Evolutionary conservation across 768 basidiomycete genomes (phyloP).

Genomic region (Tulasnella sp.): DNA sequence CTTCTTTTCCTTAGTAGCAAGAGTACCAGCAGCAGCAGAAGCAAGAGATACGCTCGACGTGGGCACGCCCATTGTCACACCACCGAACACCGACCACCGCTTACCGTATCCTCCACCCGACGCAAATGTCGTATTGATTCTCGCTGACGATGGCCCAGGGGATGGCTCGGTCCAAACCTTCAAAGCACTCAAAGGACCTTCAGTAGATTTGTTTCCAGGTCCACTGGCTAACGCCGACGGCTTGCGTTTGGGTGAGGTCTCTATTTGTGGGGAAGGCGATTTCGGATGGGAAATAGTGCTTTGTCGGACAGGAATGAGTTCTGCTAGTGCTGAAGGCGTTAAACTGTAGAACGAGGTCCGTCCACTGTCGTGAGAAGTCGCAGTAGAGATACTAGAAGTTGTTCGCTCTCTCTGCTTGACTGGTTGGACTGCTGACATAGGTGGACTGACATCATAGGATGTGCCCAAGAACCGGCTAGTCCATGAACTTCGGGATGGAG

Average conservation of each 20-base stretch:
- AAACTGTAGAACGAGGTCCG: not conserved
- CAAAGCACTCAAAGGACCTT: not conserved
- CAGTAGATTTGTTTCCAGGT: not conserved
- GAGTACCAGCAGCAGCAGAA: not conserved
- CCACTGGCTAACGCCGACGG: not conserved
- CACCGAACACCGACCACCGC: constrained; percentile 1
- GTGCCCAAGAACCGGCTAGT: constrained; percentile 33
- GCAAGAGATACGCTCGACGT: not conserved
- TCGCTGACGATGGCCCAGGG: not conserved
- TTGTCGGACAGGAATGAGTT: not conserved
- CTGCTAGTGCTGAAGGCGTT: not conserved
- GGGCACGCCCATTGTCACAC: not conserved
- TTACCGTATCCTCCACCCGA: not conserved
- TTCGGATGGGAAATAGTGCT: not conserved
- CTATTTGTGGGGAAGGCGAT: not conserved
- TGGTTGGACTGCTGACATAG: not conserved
- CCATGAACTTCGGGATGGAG: constrained; percentile 55
- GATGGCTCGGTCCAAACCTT: not conserved
- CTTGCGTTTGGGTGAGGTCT: constrained; percentile 1
- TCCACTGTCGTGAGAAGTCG: not conserved
- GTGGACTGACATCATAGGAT: not conserved
- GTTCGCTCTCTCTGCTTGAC: not conserved
- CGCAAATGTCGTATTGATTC: constrained; percentile 5
- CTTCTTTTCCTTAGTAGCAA: not conserved
- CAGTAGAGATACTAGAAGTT: not conserved